A percentile compares a stretch with the other conserved stretches of the same genome.
phyloP scores from a whole-genome alignment of 2,329 filamentous ascomycete genomes.

The Cadophora sp. region DNA sequence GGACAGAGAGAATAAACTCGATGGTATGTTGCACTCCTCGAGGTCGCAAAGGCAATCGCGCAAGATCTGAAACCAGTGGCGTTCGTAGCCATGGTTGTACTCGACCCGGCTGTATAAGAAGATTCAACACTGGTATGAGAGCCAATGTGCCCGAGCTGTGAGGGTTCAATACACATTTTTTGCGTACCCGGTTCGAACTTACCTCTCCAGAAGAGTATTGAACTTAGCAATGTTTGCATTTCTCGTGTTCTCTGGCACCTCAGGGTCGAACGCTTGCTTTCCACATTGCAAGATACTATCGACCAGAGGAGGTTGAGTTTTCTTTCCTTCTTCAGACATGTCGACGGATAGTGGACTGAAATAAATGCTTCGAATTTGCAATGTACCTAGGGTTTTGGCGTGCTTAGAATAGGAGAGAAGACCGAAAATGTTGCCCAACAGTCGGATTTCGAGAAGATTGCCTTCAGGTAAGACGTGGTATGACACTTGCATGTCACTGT shows the following conservation, averaged over 20 bases:
- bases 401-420: background rate
- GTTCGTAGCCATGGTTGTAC: constrained; percentile 66
- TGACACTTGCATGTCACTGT: background rate
- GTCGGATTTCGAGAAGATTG: background rate
- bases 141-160: constrained; percentile 55
- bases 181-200: background rate
- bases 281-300: constrained; percentile 42
- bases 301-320: constrained; percentile 37
- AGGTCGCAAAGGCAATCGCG: constrained; percentile 64
- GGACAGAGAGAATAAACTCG: constrained; percentile 75
- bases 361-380: too few relatives aligned
- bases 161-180: constrained; percentile 25
- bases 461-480: background rate
- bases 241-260: constrained; percentile 31
- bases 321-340: constrained; percentile 21
- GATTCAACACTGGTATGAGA: constrained; percentile 67
- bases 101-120: constrained; percentile 66
- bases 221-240: constrained; percentile 33
- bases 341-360: background rate
- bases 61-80: constrained; percentile 63
- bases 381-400: too few relatives aligned
- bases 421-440: too few relatives aligned
- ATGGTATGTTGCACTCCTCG: constrained; percentile 71
- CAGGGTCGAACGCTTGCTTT: constrained; percentile 42
- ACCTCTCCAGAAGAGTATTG: constrained; percentile 38